These are phyloP conservation scores for Acidomyces sp. DNA, from an alignment of 495 filamentous ascomycete genomes.

Conservation along the genomic window DNA sequence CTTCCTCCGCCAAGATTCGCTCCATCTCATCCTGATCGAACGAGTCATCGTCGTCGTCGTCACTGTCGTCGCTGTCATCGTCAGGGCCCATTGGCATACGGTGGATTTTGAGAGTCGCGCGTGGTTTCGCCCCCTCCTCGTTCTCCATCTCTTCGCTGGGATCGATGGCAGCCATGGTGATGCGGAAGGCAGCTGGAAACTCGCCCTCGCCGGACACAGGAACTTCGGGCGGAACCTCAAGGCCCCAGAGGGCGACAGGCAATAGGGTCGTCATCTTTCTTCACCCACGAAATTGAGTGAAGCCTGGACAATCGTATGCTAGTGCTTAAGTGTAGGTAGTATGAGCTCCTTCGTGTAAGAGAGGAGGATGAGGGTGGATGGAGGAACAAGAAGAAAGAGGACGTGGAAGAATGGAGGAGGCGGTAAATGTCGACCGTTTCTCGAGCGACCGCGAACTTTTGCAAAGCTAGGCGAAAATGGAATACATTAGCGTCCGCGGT, in stretches of 20 bases:
- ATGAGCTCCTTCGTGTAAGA: too few relatives aligned
- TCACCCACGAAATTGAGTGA: too few relatives aligned
- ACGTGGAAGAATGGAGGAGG: too few relatives aligned
- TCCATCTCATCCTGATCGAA: slow-evolving; percentile 54
- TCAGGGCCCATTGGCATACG: slow-evolving; percentile 42
- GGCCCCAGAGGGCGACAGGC: slow-evolving; percentile 64
- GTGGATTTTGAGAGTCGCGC: slow-evolving; percentile 82
- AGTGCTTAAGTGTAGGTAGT: too few relatives aligned
- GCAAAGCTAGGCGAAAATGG: too few relatives aligned
- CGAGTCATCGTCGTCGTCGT: slow-evolving; percentile 43
- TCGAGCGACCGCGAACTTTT: too few relatives aligned
- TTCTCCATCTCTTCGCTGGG: slow-evolving; percentile 58
- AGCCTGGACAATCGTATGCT: too few relatives aligned
- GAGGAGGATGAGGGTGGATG: too few relatives aligned
- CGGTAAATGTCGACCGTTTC: too few relatives aligned
- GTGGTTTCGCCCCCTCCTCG: slow-evolving; percentile 48
- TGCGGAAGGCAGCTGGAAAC: slow-evolving; percentile 73
- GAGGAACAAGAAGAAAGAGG: too few relatives aligned
- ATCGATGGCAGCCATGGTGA: slow-evolving; percentile 97
- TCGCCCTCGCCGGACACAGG: slow-evolving; percentile 61
- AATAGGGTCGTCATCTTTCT: background rate
- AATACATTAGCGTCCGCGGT: too few relatives aligned
- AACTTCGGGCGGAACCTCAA: slow-evolving; percentile 68
- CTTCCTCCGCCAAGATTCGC: slow-evolving; percentile 41
- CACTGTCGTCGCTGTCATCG: slow-evolving; percentile 31